Evolutionary conservation across 768 basidiomycete species (phyloP).

Genomic region (Bullera alba): DNA sequence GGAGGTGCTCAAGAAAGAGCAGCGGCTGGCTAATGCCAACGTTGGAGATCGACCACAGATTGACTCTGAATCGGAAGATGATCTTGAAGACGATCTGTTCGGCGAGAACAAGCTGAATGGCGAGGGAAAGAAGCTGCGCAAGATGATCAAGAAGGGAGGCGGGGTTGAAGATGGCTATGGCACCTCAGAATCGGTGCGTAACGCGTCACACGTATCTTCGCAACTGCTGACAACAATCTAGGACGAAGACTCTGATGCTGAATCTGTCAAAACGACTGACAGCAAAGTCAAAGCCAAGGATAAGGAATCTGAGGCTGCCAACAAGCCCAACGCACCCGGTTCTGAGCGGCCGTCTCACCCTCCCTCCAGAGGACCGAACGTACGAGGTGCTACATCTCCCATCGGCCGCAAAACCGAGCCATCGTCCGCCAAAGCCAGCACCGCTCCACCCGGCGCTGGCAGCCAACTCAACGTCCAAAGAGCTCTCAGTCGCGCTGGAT

Average conservation of each 20-base stretch:
- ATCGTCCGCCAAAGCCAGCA: conserved; percentile 21
- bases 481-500: conserved; percentile 16
- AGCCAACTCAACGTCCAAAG: conserved; percentile 30
- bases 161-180: conserved; percentile 19
- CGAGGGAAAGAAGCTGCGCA: conserved; percentile 31
- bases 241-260: conserved; percentile 22
- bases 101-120: conserved; percentile 19
- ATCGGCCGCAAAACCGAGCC: conserved; percentile 9
- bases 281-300: conserved; percentile 21
- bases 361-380: conserved; percentile 17
- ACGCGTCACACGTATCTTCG: neutral
- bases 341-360: conserved; percentile 17
- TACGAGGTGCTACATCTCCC: conserved; percentile 21
- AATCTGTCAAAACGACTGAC: conserved; percentile 7
- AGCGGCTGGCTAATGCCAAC: conserved; percentile 33
- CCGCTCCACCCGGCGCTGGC: conserved; percentile 35
- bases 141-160: conserved; percentile 29
- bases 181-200: conserved; percentile 19
- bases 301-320: conserved; percentile 6
- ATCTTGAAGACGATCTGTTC: conserved; percentile 29
- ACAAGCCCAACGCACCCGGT: conserved; percentile 2
- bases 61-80: conserved; percentile 19
- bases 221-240: neutral
- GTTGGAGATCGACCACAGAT: conserved; percentile 37
- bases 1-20: conserved; percentile 36